Conservation (phyloP, 129 eudicot genomes). For the sunflower (Helianthus annuus) region HanXRQr2.0-SUNRISE NC_035436.2:203756683-203757182, state of each 20-base stretch:
- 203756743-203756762: not conserved
- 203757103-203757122: not conserved
- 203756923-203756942: constrained; percentile 90
- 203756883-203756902: constrained; percentile 97
- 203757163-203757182: constrained; percentile 1
- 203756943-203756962: constrained; percentile 90
- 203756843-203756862: not conserved
- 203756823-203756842: constrained; percentile 4
- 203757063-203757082: not conserved
- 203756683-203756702: not conserved
- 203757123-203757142: not conserved
- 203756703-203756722: not conserved
- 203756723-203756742: not conserved
- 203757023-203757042: not conserved
- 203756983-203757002: constrained; percentile 88
- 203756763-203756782: too few relatives aligned
- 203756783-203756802: not conserved
- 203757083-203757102: not conserved
- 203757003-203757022: not conserved
- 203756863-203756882: constrained; percentile 43
- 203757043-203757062: not conserved
- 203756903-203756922: constrained; percentile 96
- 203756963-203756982: constrained; percentile 82
- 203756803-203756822: too few relatives aligned
- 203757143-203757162: not conserved